phyloP scores from a whole-genome alignment of 2,329 filamentous ascomycete genomes.

The Elsinoe australis region DNA sequence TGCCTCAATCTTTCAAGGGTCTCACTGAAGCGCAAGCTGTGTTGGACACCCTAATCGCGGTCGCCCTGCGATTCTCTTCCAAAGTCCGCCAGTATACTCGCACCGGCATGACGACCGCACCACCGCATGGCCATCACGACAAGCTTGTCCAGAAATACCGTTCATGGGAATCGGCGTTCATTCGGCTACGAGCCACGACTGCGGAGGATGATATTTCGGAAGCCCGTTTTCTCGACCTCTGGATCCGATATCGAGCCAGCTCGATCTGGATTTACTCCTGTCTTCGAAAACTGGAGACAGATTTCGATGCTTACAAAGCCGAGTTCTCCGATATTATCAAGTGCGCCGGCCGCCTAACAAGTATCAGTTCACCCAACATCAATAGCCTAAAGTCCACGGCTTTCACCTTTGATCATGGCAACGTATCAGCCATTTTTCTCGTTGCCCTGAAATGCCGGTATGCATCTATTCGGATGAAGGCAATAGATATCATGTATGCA shows the following conservation, averaged over 20 bases:
- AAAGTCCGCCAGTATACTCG: background rate
- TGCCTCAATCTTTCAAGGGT: conserved; percentile 17
- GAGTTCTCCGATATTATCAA: conserved; percentile 22
- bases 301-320: conserved; percentile 20
- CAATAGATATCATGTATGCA: conserved; percentile 22
- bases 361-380: background rate
- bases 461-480: conserved; percentile 21
- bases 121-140: background rate
- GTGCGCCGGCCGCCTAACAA: background rate
- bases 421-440: conserved; percentile 24
- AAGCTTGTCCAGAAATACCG: background rate
- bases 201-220: background rate
- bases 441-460: conserved; percentile 25
- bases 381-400: conserved; percentile 15
- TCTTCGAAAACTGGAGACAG: conserved; percentile 19
- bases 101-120: too few species aligned
- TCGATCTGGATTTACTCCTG: conserved; percentile 22
- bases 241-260: conserved; percentile 22
- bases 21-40: background rate
- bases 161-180: background rate
- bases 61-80: background rate
- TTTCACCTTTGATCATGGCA: conserved; percentile 26
- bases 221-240: background rate
- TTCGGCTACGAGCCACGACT: background rate
- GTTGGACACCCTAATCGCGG: background rate